phyloP scores from a whole-genome alignment of 2,329 filamentous ascomycete genomes.

The Venturia pyrina region DNA sequence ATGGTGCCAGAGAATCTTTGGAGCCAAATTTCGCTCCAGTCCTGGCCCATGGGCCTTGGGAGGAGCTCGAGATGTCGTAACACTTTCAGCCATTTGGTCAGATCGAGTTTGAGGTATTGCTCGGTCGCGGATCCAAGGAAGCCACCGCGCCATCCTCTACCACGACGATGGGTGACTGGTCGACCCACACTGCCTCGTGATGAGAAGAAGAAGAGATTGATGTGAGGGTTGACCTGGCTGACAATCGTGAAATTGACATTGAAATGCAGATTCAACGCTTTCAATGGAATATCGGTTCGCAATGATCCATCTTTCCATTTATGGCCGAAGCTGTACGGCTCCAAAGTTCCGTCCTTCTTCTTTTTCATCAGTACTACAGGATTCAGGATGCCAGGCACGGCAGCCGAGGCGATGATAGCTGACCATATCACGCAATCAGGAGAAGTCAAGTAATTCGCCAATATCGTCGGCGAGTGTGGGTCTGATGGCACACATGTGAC shows the following conservation, averaged over 20 bases:
- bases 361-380: constrained; percentile 91
- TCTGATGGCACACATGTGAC: constrained; percentile 94
- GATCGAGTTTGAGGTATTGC: constrained; percentile 90
- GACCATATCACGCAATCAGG: constrained; percentile 99
- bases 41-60: constrained; percentile 80
- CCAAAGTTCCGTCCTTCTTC: constrained; percentile 62
- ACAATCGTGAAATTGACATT: constrained; percentile 97
- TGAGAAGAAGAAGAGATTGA: constrained; percentile 98
- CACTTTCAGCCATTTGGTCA: constrained; percentile 96
- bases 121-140: constrained; percentile 88
- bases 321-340: constrained; percentile 91
- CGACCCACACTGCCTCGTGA: constrained; percentile 84
- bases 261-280: constrained; percentile 89
- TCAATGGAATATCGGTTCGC: constrained; percentile 89
- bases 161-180: constrained; percentile 86
- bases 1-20: constrained; percentile 91
- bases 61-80: constrained; percentile 85
- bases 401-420: constrained; percentile 85
- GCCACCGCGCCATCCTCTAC: constrained; percentile 89
- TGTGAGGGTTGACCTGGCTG: constrained; percentile 83
- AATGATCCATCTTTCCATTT: constrained; percentile 98
- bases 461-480: constrained; percentile 81
- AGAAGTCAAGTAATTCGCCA: constrained; percentile 90
- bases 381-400: constrained; percentile 91
- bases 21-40: constrained; percentile 95